A percentile compares a stretch with the other conserved stretches of the same genome.
phyloP scores from a whole-genome alignment of 2,329 filamentous ascomycete genomes.

The Aspergillus udagawae region DNA sequence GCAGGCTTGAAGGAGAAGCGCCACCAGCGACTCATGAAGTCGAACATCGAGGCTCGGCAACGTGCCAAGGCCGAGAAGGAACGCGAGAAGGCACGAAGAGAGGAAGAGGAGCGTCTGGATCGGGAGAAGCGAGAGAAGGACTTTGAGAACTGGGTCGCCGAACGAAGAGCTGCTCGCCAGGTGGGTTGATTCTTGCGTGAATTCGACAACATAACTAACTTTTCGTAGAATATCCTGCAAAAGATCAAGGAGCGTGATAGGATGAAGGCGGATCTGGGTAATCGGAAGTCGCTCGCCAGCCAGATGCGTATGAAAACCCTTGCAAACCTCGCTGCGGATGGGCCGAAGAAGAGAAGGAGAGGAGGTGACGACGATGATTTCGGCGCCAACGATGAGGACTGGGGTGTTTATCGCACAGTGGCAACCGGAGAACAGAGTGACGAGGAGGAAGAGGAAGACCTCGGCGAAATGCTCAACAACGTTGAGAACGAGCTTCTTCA shows the following conservation, averaged over 20 bases:
- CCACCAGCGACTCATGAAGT: slow-evolving; percentile 88
- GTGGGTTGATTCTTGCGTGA: slow-evolving; percentile 21
- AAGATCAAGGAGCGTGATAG: slow-evolving; percentile 92
- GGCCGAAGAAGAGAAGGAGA: slow-evolving; percentile 76
- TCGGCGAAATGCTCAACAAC: slow-evolving; percentile 65
- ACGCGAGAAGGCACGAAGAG: slow-evolving; percentile 77
- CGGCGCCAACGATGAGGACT: slow-evolving; percentile 94
- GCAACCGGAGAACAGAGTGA: slow-evolving; percentile 75
- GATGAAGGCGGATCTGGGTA: slow-evolving; percentile 89
- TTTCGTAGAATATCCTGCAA: slow-evolving; percentile 60
- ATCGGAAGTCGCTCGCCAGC: slow-evolving; percentile 91
- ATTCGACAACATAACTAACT: slow-evolving; percentile 11
- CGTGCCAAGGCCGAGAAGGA: slow-evolving; percentile 97
- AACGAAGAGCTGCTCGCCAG: slow-evolving; percentile 69
- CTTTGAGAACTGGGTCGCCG: slow-evolving; percentile 80
- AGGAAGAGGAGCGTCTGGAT: slow-evolving; percentile 79
- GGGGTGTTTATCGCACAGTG: slow-evolving; percentile 93
- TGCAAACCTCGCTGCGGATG: slow-evolving; percentile 89
- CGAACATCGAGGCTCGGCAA: slow-evolving; percentile 86
- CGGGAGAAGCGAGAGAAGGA: slow-evolving; percentile 78
- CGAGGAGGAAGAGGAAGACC: slow-evolving; percentile 89
- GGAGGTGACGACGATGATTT: slow-evolving; percentile 95
- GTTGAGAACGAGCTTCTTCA: slow-evolving; percentile 82
- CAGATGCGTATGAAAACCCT: slow-evolving; percentile 99
- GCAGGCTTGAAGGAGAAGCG: slow-evolving; percentile 87